Evolutionary conservation across 139 green algal genomes (phyloP).

Genomic region (Dunaliella primolecta): DNA sequence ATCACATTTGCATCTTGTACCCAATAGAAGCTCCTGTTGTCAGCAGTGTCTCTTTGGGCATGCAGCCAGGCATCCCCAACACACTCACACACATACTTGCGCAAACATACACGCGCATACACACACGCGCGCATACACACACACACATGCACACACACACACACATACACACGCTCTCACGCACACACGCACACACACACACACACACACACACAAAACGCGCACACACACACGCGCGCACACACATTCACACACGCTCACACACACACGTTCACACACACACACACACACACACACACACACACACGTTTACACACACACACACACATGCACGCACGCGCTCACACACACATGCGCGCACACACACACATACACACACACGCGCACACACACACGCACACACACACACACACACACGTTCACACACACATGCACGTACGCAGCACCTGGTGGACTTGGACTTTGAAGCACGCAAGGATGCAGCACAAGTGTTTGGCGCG

Average conservation of each 20-base stretch:
- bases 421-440: background rate
- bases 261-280: background rate
- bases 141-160: background rate
- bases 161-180: background rate
- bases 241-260: background rate
- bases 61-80: too few species aligned
- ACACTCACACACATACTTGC: too few species aligned
- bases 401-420: background rate
- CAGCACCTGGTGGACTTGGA: conserved; percentile 64
- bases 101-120: background rate
- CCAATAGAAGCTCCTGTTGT: too few species aligned
- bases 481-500: conserved; percentile 63
- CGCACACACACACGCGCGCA: background rate
- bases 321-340: too few species aligned
- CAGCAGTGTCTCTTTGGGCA: too few species aligned
- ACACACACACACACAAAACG: background rate
- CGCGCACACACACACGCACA: background rate
- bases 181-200: background rate
- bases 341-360: background rate
- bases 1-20: too few species aligned
- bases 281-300: background rate
- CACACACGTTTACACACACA: too few species aligned
- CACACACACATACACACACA: background rate
- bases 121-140: background rate
- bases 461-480: conserved; percentile 87